A percentile compares a stretch with the other conserved stretches of the same genome.
phyloP scores from a whole-genome alignment of 2,329 filamentous ascomycete species.

The Talaromyces sp. region DNA sequence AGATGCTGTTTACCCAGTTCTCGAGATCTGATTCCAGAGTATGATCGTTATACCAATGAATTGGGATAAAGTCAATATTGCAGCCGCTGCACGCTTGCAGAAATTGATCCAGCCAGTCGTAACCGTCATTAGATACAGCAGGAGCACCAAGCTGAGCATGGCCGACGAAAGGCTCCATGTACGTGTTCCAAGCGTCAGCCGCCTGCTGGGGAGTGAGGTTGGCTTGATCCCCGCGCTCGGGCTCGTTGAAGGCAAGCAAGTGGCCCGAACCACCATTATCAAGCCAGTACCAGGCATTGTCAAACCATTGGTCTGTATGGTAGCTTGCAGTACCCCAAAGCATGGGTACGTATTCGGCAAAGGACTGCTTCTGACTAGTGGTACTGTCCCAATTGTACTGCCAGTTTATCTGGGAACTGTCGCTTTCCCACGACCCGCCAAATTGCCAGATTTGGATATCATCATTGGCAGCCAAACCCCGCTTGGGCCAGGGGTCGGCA shows the following conservation, averaged over 20 bases:
- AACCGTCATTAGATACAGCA: constrained; percentile 37
- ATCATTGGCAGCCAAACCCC: constrained; percentile 7
- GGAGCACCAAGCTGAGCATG: constrained; percentile 38
- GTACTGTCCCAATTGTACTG: constrained; percentile 41
- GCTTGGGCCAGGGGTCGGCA: constrained; percentile 6
- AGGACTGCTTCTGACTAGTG: constrained; percentile 24
- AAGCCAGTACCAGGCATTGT: constrained; percentile 29
- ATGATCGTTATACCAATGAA: constrained; percentile 40
- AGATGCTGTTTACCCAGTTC: constrained; percentile 27
- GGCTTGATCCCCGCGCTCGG: constrained; percentile 35
- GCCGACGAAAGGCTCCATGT: constrained; percentile 34
- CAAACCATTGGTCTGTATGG: constrained; percentile 23
- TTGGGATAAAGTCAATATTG: constrained; percentile 34
- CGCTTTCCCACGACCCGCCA: constrained; percentile 2
- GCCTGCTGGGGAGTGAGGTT: constrained; percentile 33
- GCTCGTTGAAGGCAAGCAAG: constrained; percentile 44
- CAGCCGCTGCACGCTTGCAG: constrained; percentile 34
- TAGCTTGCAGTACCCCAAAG: constrained; percentile 39
- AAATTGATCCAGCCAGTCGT: constrained; percentile 37
- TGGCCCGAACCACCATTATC: constrained; percentile 26
- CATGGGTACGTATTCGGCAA: constrained; percentile 41
- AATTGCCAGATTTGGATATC: constrained; percentile 4
- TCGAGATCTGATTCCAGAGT: constrained; percentile 13
- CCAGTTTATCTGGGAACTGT: constrained; percentile 23
- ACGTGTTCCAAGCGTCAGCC: constrained; percentile 28